Evolutionary conservation across 2,329 filamentous ascomycete species (phyloP), one percentile per base, ranked within the genome.

Genomic region (Geosmithia morbida): DNA sequence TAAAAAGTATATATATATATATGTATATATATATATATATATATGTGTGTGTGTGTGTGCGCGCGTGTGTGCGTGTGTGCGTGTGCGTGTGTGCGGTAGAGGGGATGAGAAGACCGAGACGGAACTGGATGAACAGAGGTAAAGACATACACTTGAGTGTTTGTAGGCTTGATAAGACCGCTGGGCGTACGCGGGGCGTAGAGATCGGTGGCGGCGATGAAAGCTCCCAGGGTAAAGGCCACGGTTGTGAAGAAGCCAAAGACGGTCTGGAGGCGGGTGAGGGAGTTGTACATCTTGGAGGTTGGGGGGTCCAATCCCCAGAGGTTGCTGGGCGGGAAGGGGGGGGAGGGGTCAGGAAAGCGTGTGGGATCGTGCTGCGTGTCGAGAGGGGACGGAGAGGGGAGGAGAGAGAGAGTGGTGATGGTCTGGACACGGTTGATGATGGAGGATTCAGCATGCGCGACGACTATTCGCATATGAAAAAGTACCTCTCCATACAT

Each of bases 161-260:
- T 90, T 50, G 79, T 79, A 44, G 87, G 66, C 53, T 74, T 69
- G 49, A 94, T 68, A 48, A 64, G 72, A 13, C 78, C 79, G 44
- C 66, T 77, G 0, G 87, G 87, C 7, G 75, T 74, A 53, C 87
- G 83, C 3, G 83, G 77, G 50, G 71, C 71, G 57, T 83, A 66
- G 56, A 95, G 65, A 57, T 89, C 87, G 40, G 87, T 89, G 46
- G 84, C 70, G 44, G 90, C 89, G 56, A 96, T 86, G 49, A 94
- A 68, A 48, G 75, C 77, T 46, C 81, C 89, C 48, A 96, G 76
- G 49, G 78, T 77, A 60, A 94, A 92, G 49, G 85, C 83, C 53
- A 96, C 88, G 22, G 88, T 94, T 17, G 92, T 97, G 74, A 97
- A 96, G 79, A 94, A 96, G 65, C 92, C 88, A 64, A 98, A 98